Conservation (phyloP, 129 eudicot species). For the Heracleum sosnowskyi region DNA sequence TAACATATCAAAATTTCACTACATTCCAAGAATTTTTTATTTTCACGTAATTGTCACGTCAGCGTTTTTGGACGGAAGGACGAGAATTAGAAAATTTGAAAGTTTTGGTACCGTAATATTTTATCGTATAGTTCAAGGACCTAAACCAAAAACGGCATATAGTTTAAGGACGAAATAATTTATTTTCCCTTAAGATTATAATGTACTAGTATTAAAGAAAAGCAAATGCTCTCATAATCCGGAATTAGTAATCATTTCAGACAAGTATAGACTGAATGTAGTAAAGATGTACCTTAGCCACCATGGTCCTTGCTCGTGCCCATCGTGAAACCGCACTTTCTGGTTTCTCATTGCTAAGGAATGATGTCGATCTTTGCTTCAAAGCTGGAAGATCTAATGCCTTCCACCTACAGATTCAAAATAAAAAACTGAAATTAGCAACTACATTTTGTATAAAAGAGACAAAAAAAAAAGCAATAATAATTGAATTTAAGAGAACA, state of each 20-base stretch:
- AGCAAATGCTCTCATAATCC: too few species aligned
- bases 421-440: background rate
- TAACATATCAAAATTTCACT: too few species aligned
- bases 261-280: background rate
- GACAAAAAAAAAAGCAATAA: background rate
- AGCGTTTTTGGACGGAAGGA: too few species aligned
- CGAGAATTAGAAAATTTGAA: too few species aligned
- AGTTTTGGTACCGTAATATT: too few species aligned
- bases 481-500: background rate
- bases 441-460: background rate
- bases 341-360: slow-evolving; percentile 40
- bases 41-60: too few species aligned
- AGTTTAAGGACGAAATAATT: too few species aligned
- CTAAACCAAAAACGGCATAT: too few species aligned
- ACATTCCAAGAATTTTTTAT: too few species aligned
- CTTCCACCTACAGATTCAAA: slow-evolving; percentile 59
- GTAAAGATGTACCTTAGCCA: slow-evolving; percentile 54
- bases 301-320: slow-evolving; percentile 72
- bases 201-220: too few species aligned
- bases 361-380: slow-evolving; percentile 53
- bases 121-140: too few species aligned
- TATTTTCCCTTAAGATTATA: too few species aligned
- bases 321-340: slow-evolving; percentile 78
- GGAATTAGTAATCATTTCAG: background rate
- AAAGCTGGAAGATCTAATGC: slow-evolving; percentile 61